phyloP scores from a whole-genome alignment of 257 asterid genomes.

The Lycium barbarum region DNA sequence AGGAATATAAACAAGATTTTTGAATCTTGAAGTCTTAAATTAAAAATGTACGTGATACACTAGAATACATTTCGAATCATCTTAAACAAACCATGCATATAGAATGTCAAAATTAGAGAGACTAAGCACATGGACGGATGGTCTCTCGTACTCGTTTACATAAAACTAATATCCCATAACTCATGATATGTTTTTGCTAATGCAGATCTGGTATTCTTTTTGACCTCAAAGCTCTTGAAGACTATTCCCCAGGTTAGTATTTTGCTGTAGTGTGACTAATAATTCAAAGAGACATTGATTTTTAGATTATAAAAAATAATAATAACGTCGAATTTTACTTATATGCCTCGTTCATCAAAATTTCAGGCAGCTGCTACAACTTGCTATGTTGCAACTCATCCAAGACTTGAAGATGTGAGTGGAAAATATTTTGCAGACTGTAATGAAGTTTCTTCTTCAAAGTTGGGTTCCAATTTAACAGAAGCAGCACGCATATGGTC shows the following conservation, averaged over 20 bases:
- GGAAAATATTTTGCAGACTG: constrained; percentile 92
- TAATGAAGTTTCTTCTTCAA: constrained; percentile 78
- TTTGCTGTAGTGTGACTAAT: background rate
- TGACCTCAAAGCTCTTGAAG: constrained; percentile 87
- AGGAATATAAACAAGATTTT: no score
- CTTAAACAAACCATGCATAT: background rate
- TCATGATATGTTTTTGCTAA: background rate
- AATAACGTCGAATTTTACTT: background rate
- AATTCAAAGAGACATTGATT: background rate
- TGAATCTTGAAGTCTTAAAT: background rate
- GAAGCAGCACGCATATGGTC: constrained; percentile 82
- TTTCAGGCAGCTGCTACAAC: constrained; percentile 95
- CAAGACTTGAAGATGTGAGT: constrained; percentile 55
- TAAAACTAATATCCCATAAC: background rate
- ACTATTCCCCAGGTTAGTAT: constrained; percentile 80
- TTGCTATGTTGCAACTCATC: constrained; percentile 87
- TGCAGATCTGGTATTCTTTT: constrained; percentile 84
- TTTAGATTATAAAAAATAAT: background rate
- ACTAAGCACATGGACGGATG: background rate
- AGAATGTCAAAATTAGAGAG: background rate
- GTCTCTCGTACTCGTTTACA: background rate
- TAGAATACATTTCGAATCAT: background rate
- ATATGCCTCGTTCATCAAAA: background rate
- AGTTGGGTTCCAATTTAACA: constrained; percentile 60
- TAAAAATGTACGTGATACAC: background rate